phyloP scores from a whole-genome alignment of 495 filamentous ascomycete species.

The Trypethelium eluteriae region DNA sequence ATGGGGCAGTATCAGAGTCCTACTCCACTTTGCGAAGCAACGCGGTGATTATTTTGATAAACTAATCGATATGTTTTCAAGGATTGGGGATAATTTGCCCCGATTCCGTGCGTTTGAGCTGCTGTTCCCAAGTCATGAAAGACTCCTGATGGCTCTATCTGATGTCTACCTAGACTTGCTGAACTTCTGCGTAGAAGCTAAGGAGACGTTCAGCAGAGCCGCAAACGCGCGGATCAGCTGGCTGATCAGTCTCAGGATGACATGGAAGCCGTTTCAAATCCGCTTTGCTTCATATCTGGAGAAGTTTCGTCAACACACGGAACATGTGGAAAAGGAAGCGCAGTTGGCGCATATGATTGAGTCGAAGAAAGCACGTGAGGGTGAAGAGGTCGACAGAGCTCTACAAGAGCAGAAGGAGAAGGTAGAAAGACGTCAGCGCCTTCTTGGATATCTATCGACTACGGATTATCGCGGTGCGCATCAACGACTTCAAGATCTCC shows the following conservation, averaged over 20 bases:
- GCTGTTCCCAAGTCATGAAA: constrained; percentile 32
- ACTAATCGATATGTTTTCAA: neutral
- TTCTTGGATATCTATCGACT: neutral
- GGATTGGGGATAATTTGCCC: neutral
- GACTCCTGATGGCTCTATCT: constrained; percentile 32
- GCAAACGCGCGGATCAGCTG: neutral
- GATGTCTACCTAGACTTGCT: constrained; percentile 39
- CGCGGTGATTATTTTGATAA: constrained; percentile 36
- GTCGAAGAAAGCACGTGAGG: constrained; percentile 9
- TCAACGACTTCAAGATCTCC: constrained; percentile 2
- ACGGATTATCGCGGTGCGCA: constrained; percentile 2
- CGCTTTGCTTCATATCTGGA: constrained; percentile 26
- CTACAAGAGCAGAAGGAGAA: neutral
- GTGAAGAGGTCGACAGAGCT: constrained; percentile 16
- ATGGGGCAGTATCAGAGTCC: constrained; percentile 39
- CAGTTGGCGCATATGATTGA: constrained; percentile 31
- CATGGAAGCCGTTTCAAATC: constrained; percentile 28
- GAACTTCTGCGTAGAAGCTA: constrained; percentile 34
- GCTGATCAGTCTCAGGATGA: constrained; percentile 18
- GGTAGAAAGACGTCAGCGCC: neutral
- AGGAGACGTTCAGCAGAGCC: constrained; percentile 27
- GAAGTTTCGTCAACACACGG: constrained; percentile 27
- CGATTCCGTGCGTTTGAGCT: constrained; percentile 27
- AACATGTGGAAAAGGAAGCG: constrained; percentile 32
- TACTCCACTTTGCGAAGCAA: constrained; percentile 35